phyloP scores from a whole-genome alignment of 495 filamentous ascomycete genomes.

The Neurospora africana region DNA sequence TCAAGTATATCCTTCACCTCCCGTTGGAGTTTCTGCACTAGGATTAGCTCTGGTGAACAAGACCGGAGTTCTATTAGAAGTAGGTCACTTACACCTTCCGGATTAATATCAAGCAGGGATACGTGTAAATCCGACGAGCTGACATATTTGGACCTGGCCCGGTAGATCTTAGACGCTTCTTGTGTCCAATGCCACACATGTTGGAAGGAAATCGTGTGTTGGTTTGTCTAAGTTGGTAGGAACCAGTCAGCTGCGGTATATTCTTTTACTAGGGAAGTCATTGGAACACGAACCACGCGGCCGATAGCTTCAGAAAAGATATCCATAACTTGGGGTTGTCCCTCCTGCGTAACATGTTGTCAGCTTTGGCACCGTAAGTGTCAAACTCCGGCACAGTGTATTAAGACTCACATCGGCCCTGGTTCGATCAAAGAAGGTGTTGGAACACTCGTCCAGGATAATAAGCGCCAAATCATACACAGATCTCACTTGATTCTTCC shows the following conservation, averaged over 20 bases:
- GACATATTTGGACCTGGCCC: slow-evolving; percentile 17
- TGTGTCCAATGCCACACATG: slow-evolving; percentile 28
- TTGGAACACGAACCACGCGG: slow-evolving; percentile 17
- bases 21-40: slow-evolving; percentile 35
- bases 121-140: slow-evolving; percentile 27
- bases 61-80: background rate
- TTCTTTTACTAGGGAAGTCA: background rate
- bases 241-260: slow-evolving; percentile 24
- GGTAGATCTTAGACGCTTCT: slow-evolving; percentile 16
- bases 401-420: slow-evolving; percentile 26
- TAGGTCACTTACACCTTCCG: slow-evolving; percentile 36
- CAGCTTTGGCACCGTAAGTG: background rate
- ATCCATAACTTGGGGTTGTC: slow-evolving; percentile 57
- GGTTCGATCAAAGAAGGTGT: slow-evolving; percentile 52
- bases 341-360: slow-evolving; percentile 22
- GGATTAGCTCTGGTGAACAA: background rate
- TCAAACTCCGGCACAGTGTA: background rate
- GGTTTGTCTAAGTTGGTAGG: slow-evolving; percentile 22
- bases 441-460: slow-evolving; percentile 55
- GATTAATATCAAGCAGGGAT: slow-evolving; percentile 53
- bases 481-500: slow-evolving; percentile 51
- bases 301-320: slow-evolving; percentile 49
- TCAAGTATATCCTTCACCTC: slow-evolving; percentile 66
- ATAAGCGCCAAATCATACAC: slow-evolving; percentile 56
- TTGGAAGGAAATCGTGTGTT: slow-evolving; percentile 25